Evolutionary conservation across 2,329 filamentous ascomycete genomes (phyloP).

Genomic region (Hortaea sp.): DNA sequence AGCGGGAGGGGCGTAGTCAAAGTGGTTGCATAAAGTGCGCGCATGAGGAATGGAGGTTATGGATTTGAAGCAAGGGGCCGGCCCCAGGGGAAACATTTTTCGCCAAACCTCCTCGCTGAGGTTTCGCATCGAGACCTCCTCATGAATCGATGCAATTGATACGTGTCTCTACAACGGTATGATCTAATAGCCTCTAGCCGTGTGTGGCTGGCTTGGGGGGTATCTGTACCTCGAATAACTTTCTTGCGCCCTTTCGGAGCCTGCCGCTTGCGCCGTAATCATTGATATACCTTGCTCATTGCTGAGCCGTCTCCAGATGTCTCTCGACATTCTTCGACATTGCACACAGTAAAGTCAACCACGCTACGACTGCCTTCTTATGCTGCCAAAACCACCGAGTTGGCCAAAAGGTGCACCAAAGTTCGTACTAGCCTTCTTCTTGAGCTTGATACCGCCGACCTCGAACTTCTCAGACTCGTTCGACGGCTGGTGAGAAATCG

Average conservation of each 20-base stretch:
- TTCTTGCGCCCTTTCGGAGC: not conserved
- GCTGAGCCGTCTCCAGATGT: no score
- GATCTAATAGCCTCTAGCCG: not conserved
- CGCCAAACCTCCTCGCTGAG: no score
- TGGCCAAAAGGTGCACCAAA: constrained; percentile 27
- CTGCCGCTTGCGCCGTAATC: not conserved
- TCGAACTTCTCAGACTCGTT: constrained; percentile 20
- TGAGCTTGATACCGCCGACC: constrained; percentile 25
- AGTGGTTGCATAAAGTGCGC: constrained; percentile 6
- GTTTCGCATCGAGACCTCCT: no score
- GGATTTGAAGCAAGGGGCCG: constrained; percentile 3
- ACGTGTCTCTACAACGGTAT: not conserved
- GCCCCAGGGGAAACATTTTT: not conserved
- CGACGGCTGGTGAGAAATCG: constrained; percentile 9
- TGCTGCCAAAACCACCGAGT: constrained; percentile 20
- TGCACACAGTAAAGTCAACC: not conserved
- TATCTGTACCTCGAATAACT: not conserved
- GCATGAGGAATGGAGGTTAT: constrained; percentile 4
- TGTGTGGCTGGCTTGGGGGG: not conserved
- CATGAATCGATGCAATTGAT: no score
- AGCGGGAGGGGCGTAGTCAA: not conserved
- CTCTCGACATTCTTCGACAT: no score
- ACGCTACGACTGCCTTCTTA: constrained; percentile 5
- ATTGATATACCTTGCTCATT: not conserved
- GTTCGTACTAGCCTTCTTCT: constrained; percentile 27